Base-by-base conservation (phyloP, 2,329 filamentous ascomycete species). In the Bipolaris bicolor region DNA sequence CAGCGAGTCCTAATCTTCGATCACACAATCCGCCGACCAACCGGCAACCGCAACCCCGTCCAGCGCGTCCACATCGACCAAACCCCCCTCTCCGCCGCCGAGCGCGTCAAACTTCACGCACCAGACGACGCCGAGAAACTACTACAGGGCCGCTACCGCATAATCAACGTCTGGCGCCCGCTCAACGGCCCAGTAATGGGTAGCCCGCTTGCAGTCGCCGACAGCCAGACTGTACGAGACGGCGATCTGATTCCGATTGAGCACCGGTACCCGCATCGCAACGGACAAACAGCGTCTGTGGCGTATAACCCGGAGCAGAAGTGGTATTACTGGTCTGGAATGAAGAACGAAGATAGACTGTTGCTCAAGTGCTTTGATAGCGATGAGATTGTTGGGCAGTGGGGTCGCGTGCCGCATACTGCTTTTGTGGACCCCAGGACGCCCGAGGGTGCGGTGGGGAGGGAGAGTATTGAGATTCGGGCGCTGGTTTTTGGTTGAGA, bases 401-500 rank as follows among this genome's bases (percentile, higher is more conserved):
- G 77, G 55, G 79, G 79, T 22, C 72, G 79, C 31, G 81, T 82
- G 58, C 82, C 80, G 67, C 36, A 86, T 85, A 55, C 76, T 13
- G 76, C 76, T 0, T 97, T 97, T 76, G 80, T 83, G 37, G 90
- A 97, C 73, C 88, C 90, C 1, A 80, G 88, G 58, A 91, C 90
- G 1, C 84, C 87, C 2, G 78, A 82, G 16, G 89, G 88, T 44
- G 91, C 90, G 4, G 86, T 87, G 62, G 85, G 84, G 0, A 83
- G 92, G 63, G 90, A 96, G 81, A 96, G 92, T 73, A 96, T 97
- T 72, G 93, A 97, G 77, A 90, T 97, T 15, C 84, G 93, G 66
- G 88, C 90, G 34, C 80, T 97, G 75, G 90, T 97, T 0, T 96
- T 97, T 82, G 90, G 89, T 10, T 74, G 56, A 52, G 34, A 5